Evolutionary conservation across 2,329 filamentous ascomycete genomes (phyloP), one percentile per base, ranked within the genome.

Genomic region (Fusarium nelsonii): DNA sequence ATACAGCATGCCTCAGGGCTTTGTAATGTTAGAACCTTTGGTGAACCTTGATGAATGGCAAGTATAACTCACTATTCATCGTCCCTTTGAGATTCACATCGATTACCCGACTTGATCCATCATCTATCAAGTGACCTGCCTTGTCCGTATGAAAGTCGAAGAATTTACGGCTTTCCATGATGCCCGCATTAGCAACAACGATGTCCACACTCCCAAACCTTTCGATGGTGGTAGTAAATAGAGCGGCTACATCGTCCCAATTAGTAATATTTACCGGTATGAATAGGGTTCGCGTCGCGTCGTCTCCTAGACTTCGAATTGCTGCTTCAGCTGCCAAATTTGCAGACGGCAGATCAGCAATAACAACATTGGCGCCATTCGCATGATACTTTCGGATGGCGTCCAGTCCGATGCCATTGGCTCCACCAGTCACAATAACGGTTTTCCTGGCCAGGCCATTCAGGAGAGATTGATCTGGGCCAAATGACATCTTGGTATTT

Each of bases 81-180:
- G 28, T 53, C 8, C 50, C 50, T 15, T 45, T 53, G 4, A 53
- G 18, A 30, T 53, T 53, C 6, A 53, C 28, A n/a, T 53, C 50
- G 6, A 53, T 53, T 8, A 53, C 36, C 9, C 37, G 37, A 36
- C 33, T 36, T 23, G 30, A 53, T 7, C 28, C 50, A 1, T 53
- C 37, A n/a, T 53, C 37, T 8, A 10, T 4, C 7, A 53, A 34
- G 12, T 6, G 26, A 1, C 37, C 50, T 11, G 32, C n/a, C 2
- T 45, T 15, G 11, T 53, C 28, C 7, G 33, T 14, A 4, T 15
- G 28, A 3, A 34, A 6, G 16, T 53, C 50, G 0, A 53, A 53
- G 10, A 53, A 18, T 7, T 26, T 33, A 0, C 12, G 8, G 3
- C 28, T 53, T 16, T 53, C 50, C 50, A 53, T 53, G 20, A 45